Evolutionary conservation across 2,329 filamentous ascomycete species (phyloP), one percentile per base, ranked within the genome.

Genomic region (Periglandula ipomoeae): DNA sequence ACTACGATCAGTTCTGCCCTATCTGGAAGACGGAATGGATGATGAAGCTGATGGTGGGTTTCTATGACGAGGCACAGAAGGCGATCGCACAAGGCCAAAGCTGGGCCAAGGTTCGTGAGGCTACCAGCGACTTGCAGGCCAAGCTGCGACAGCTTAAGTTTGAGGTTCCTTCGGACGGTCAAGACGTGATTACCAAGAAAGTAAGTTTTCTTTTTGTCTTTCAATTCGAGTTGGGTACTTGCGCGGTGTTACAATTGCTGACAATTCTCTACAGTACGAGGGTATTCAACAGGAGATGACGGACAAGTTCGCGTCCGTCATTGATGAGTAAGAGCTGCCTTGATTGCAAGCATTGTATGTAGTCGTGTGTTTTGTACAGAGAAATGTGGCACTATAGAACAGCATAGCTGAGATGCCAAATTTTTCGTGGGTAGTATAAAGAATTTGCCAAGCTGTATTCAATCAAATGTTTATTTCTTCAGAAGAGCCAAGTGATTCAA

Each of bases 21-120:
- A 80, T 98, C 63, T 98, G 93, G 93, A 98, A 98, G 84, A 98
- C 93, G 0, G 87, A 95, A 68, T 98, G 93, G 85, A 97, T 98
- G 93, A 98, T 98, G 93, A 96, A 95, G 80, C 85, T 89, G 55
- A 97, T 98, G 83, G 87, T 98, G 76, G 87, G 85, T 50, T 98
- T 91, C 80, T 89, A 96, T 66, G 94, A 98, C 62, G 93, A 98
- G 75, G 84, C 89, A 22, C 91, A 97, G 68, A 97, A 96, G 80
- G 89, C 89, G 6, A 80, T 98, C 63, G 78, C 86, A 5, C 89
- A 95, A 68, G 93, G 93, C 52, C 86, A 91, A 70, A 85, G 74
- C 70, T 98, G 93, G 93, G 74, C 76, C 64, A 96, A 95, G 79
- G 85, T 98, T 48, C 83, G 91, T 58, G 93, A 98, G 61, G 82